Evolutionary conservation across 2,329 filamentous ascomycete genomes (phyloP), one percentile per base, ranked within the genome.

Genomic region (Neonectria coccinea): DNA sequence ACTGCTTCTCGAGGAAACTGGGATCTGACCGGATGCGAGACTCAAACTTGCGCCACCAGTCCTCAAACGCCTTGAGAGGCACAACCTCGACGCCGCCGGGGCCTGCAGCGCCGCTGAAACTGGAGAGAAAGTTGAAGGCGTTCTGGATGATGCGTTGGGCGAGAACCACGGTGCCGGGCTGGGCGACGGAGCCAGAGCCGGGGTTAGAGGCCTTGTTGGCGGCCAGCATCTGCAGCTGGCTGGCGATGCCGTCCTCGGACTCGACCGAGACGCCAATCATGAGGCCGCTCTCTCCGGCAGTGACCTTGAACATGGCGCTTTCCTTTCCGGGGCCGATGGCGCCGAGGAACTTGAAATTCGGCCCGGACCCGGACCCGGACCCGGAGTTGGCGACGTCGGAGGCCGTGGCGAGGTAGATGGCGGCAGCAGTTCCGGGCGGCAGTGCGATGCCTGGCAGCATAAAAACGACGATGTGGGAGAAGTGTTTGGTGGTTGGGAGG

Each of bases 11-110:
- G 70, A 99, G 82, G 77, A 99, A 99, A 7, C 88, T 88, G 0
- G 96, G 95, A 81, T 99, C 96, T 68, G 88, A 86, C 73, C 94
- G 91, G 42, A 99, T 87, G 75, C 90, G 91, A 66, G 88, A 88
- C 82, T 99, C 95, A 81, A 99, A 99, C 80, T 97, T 98, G 65
- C 85, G 87, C 96, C 97, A 99, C 96, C 97, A 99, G 63, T 97
- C 93, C 80, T 97, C 91, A 78, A 99, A 99, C 5, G 92, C 93
- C 80, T 92, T 96, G 68, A 99, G 80, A n/a, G 96, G 94, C 25
- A 99, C 92, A 12, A 97, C 91, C 77, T 98, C 95, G 50, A 91
- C 87, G 0, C 91, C 91, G 2, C 83, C 85, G 27, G 82, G 81
- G 2, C 84, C 85, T 2, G 84, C 83, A 61, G 86, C 85, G 41